Base-by-base conservation (phyloP, 306 rosid species). In the Dryas drummondii region DNA sequence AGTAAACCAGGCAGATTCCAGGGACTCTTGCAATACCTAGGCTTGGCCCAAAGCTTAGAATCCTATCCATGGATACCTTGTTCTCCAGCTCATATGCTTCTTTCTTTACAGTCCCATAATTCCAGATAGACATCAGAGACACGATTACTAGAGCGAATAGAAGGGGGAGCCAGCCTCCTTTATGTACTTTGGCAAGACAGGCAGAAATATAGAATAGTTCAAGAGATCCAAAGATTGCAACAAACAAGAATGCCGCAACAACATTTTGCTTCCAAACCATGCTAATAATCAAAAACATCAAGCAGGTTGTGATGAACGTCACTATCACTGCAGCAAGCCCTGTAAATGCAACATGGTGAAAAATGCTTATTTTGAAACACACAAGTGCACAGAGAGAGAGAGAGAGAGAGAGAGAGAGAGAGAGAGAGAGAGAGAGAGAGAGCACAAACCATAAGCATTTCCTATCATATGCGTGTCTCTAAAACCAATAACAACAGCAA, bases 271-370 rank as follows among this genome's bases (percentile, higher is more conserved):
- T 68, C 83, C 83, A 80, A 8, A 76, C 73, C 4, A 72, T 62
- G 19, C 68, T 47, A 13, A 80, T 80, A 8, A 80, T 67, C 5
- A 79, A 68, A 27, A 68, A 73, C 68, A 59, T 73, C 57, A 79
- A 68, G 82, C 82, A 79, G 67, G 82, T 80, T 45, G 83, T 80
- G 68, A 80, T 76, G 53, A 80, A 65, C 79, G 60, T 80, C 61
- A 80, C 83, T 49, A 76, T 51, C 66, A 80, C 59, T 44, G 67
- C 83, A 61, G 83, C 83, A 55, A 74, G 79, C 42, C 83, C 83
- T 80, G 83, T n/a, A 55, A 72, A 51, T 44, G 16, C 50, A 71
- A 63, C 76, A 70, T 15, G 41, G 5, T 10, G 9, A 52, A 49
- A 48, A 52, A 6, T 7, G 13, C 55, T 62, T 19, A 41, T 16